Evolutionary conservation across 768 basidiomycete species (phyloP), one percentile per base, ranked within the genome.

Genomic region (Cystobasidium onofrii): DNA sequence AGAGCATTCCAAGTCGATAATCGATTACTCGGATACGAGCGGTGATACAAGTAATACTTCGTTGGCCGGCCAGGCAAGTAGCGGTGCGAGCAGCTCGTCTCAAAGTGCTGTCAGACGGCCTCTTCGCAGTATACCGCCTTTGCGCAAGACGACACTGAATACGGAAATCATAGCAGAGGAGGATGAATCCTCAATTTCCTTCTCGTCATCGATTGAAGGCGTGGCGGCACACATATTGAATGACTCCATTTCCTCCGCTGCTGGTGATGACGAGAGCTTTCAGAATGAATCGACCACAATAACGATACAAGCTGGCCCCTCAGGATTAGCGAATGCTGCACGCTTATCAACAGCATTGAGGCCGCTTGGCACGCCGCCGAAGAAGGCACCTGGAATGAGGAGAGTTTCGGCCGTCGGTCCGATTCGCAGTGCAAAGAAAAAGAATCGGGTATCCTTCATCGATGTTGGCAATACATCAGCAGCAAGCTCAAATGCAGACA

Each of bases 371-470:
- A 41, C 70, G 20, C 70, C 70, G 12, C 57, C 31, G 9, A 57
- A n/a, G 55, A 39, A 15, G 25, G 50, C 54, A 25, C 27, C 33
- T 39, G 33, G 7, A 15, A 2, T 36, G 23, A 23, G 63, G 13
- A 27, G 62, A 60, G 31, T 36, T 1, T 72, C 70, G 13, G 31
- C 33, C 23, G 66, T 72, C 27, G 70, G 70, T n/a, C 70, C 70
- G 31, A 61, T 72, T 20, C 31, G 70, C 23, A 72, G 70, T 63
- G 70, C 70, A 23, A 72, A 72, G 41, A 34, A 72, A 44, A 72
- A 34, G 25, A 72, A 33, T 36, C 70, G 70, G 3, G 31, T 41
- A 3, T 73, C 72, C 3, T 46, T 25, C 44, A 46, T 65, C 46
- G 50, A 44, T 27, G 64, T 43, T 44, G 52, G 57, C 27, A 60